A percentile compares a stretch with the other conserved stretches of the same genome.
Conservation (phyloP, 139 green algal species). For the Coelastrella sp. region DNA sequence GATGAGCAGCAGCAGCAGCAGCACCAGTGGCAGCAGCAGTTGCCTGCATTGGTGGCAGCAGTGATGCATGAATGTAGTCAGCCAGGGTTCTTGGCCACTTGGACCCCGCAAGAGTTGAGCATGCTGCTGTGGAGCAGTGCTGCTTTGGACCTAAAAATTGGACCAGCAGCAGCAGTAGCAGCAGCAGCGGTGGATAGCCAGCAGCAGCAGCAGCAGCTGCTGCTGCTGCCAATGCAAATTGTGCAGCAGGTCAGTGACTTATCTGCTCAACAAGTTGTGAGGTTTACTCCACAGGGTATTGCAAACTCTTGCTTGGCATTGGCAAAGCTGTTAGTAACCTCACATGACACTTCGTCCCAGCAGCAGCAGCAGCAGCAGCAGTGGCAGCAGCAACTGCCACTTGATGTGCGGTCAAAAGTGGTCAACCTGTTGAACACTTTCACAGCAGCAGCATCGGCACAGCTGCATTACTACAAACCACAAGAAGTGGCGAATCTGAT, state of each 20-base stretch:
- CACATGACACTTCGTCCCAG: too few relatives aligned
- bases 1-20: slow-evolving; percentile 43
- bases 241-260: slow-evolving; percentile 16
- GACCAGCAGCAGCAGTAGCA: slow-evolving; percentile 3
- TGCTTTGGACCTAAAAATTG: neutral
- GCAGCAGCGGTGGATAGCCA: neutral
- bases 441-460: slow-evolving; percentile 1
- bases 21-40: slow-evolving; percentile 28
- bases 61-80: slow-evolving; percentile 15
- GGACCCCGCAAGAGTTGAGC: slow-evolving; percentile 41
- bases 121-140: slow-evolving; percentile 51
- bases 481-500: slow-evolving; percentile 43
- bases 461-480: slow-evolving; percentile 47
- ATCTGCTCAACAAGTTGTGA: slow-evolving; percentile 35
- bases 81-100: slow-evolving; percentile 40
- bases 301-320: slow-evolving; percentile 8
- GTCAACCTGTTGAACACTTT: slow-evolving; percentile 7
- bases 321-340: neutral
- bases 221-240: neutral
- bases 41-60: slow-evolving; percentile 30
- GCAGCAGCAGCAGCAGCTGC: slow-evolving; percentile 1
- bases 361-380: slow-evolving; percentile 46
- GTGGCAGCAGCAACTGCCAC: slow-evolving; percentile 14
- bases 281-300: slow-evolving; percentile 46
- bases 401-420: neutral